phyloP scores from a whole-genome alignment of 2,329 filamentous ascomycete genomes.

The Arachnomyces sp. region DNA sequence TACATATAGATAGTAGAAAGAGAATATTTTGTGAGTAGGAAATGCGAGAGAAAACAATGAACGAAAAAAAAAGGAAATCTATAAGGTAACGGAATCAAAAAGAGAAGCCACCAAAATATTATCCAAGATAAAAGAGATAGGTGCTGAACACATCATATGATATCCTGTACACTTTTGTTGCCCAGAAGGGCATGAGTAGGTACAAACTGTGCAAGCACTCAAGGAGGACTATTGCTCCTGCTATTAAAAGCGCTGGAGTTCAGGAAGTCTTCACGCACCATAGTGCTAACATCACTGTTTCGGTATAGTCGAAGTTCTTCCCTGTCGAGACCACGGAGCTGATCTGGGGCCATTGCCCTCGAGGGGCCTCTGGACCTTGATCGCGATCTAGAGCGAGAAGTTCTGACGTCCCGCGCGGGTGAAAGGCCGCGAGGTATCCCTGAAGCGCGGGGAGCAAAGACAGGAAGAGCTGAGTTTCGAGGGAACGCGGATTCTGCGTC shows the following conservation, averaged over 20 bases:
- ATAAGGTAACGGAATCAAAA: too few species aligned
- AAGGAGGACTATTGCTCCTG: neutral
- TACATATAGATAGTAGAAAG: too few species aligned
- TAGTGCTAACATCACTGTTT: conserved; percentile 30
- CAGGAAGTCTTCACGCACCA: conserved; percentile 28
- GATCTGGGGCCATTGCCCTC: conserved; percentile 14
- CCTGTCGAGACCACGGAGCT: conserved; percentile 24
- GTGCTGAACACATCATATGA: too few species aligned
- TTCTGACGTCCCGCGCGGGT: conserved; percentile 6
- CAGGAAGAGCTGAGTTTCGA: conserved; percentile 19
- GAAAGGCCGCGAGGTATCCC: conserved; percentile 11
- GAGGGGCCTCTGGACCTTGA: conserved; percentile 17
- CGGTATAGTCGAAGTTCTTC: conserved; percentile 29
- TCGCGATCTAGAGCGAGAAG: conserved; percentile 16
- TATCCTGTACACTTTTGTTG: too few species aligned
- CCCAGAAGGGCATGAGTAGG: too few species aligned
- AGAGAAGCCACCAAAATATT: too few species aligned
- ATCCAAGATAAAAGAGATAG: too few species aligned
- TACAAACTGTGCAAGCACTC: too few species aligned
- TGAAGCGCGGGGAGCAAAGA: conserved; percentile 23
- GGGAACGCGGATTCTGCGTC: conserved; percentile 22
- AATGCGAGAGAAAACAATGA: too few species aligned
- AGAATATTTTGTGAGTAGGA: too few species aligned
- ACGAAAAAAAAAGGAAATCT: too few species aligned
- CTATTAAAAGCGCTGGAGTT: conserved; percentile 16